Evolutionary conservation across 2,329 filamentous ascomycete species (phyloP).

Genomic region (Metarhizium guizhouense): DNA sequence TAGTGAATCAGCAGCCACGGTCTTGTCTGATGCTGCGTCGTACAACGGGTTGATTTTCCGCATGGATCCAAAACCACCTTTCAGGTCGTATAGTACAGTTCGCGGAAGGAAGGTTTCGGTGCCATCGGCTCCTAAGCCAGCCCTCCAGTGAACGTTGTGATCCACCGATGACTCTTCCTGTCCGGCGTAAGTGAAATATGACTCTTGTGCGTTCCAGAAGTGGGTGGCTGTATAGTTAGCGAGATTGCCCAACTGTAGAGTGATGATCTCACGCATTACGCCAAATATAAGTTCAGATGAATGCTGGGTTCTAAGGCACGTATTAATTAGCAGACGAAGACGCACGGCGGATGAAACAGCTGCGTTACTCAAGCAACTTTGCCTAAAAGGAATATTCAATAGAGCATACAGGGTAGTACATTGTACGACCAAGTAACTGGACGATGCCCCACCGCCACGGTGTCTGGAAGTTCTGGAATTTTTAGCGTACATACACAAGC

Average conservation of each 20-base stretch:
- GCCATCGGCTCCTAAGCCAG: conserved; percentile 74
- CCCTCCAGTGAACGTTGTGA: conserved; percentile 72
- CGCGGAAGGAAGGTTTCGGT: conserved; percentile 87
- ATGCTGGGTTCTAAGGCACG: neutral
- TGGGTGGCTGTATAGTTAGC: conserved; percentile 92
- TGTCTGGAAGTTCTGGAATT: neutral
- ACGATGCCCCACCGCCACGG: too few species aligned
- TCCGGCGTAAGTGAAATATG: conserved; percentile 83
- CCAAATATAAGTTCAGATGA: neutral
- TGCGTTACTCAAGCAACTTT: neutral
- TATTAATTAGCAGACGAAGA: neutral
- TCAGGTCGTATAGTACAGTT: conserved; percentile 89
- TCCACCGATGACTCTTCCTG: conserved; percentile 24
- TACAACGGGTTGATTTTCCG: conserved; percentile 85
- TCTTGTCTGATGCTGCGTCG: conserved; percentile 33
- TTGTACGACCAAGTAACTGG: too few species aligned
- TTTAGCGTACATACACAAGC: neutral
- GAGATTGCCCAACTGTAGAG: conserved; percentile 83
- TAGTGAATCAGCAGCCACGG: conserved; percentile 21
- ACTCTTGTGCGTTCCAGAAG: conserved; percentile 98
- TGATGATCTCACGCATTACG: conserved; percentile 87
- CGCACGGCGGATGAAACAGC: neutral
- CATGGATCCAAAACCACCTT: conserved; percentile 84
- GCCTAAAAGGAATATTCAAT: neutral
- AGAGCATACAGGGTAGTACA: neutral